Percentiles rank a stretch among this genome's conserved stretches.
Evolutionary conservation across 108 stramenopile species (phyloP).

Genomic region (Cyclotella baltica): DNA sequence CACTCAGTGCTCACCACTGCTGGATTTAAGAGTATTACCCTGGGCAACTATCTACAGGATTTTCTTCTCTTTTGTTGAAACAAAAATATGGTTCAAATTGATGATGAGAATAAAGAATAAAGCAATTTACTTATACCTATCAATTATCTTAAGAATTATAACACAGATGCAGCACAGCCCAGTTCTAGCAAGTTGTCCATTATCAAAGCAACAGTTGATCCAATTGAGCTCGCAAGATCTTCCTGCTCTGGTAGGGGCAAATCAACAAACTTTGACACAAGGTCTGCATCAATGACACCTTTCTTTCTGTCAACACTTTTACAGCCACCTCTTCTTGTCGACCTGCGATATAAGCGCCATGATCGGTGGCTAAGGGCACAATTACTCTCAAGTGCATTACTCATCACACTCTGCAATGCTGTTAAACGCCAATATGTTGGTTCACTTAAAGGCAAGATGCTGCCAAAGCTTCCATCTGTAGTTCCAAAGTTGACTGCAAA

Average conservation of each 20-base stretch:
- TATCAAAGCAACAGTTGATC: conserved; percentile 91
- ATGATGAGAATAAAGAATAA: too few relatives aligned
- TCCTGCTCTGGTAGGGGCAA: conserved; percentile 86
- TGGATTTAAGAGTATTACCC: too few relatives aligned
- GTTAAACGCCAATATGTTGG: conserved; percentile 89
- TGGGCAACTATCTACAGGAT: too few relatives aligned
- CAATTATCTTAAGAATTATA: conserved; percentile 23
- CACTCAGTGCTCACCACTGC: too few relatives aligned
- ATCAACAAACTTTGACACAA: conserved; percentile 84
- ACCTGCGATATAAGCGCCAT: conserved; percentile 81
- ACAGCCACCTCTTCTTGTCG: conserved; percentile 82
- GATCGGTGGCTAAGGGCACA: conserved; percentile 82
- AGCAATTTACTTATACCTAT: too few relatives aligned
- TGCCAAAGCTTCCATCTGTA: conserved; percentile 85
- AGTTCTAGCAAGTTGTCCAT: conserved; percentile 92
- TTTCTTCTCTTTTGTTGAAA: too few relatives aligned
- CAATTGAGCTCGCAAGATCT: conserved; percentile 94
- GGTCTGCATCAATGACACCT: conserved; percentile 92
- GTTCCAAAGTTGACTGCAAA: conserved; percentile 89
- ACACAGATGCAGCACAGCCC: conserved; percentile 50
- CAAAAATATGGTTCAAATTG: too few relatives aligned
- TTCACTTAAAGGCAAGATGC: conserved; percentile 85
- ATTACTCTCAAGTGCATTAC: conserved; percentile 90
- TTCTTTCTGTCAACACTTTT: conserved; percentile 85
- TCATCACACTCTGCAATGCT: conserved; percentile 91